These are phyloP conservation scores for Claviceps monticola DNA, from an alignment of 2,329 filamentous ascomycete genomes.

Conservation along the genomic window DNA sequence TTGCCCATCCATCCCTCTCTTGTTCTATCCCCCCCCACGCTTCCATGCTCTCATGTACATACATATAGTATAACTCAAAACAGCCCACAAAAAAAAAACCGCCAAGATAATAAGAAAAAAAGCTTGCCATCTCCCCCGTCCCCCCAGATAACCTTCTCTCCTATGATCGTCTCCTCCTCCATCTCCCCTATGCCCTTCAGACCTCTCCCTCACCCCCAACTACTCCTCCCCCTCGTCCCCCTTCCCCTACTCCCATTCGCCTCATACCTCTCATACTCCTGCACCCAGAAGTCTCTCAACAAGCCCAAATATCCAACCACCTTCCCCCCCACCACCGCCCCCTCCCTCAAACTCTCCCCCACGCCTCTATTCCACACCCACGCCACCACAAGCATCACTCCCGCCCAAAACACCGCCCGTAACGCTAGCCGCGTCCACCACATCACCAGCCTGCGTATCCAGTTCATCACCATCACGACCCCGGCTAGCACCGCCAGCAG, in stretches of 20 bases:
- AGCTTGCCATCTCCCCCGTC: too few species aligned
- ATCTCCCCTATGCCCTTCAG: too few species aligned
- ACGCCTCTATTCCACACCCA: constrained; percentile 52
- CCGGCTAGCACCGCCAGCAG: constrained; percentile 28
- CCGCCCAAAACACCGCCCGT: constrained; percentile 49
- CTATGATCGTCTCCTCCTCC: too few species aligned
- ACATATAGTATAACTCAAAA: too few species aligned
- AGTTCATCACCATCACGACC: constrained; percentile 53
- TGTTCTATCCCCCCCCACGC: too few species aligned
- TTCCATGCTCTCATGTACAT: too few species aligned
- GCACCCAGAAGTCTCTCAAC: constrained; percentile 39
- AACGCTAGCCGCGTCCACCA: constrained; percentile 62
- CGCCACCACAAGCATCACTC: constrained; percentile 37
- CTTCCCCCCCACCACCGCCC: constrained; percentile 27
- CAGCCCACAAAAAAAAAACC: too few species aligned
- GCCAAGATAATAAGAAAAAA: too few species aligned
- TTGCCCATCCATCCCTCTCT: too few species aligned
- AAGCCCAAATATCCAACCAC: constrained; percentile 32
- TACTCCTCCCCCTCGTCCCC: neutral
- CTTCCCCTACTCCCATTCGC: constrained; percentile 3
- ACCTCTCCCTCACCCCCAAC: neutral
- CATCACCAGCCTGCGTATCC: constrained; percentile 57
- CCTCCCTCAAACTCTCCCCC: constrained; percentile 49
- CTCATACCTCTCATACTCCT: constrained; percentile 35
- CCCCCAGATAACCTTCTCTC: too few species aligned